phyloP scores from a whole-genome alignment of 768 basidiomycete genomes.

The Naganishia vishniacii region DNA sequence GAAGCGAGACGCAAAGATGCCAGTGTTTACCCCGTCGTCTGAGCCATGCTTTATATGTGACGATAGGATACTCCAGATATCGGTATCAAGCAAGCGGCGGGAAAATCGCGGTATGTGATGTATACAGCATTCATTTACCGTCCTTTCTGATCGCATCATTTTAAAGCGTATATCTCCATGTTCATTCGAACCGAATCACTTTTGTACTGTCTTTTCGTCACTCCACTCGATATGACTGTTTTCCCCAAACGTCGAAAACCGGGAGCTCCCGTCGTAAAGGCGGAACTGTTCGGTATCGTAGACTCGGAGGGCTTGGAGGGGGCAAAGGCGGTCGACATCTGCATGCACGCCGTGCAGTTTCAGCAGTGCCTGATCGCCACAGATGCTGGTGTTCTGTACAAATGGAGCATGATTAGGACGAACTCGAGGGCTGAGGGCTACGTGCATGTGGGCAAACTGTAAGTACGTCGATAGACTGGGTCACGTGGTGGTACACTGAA shows the following conservation, averaged over 20 bases:
- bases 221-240: background rate
- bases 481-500: too few species aligned
- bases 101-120: background rate
- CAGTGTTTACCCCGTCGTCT: background rate
- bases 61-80: constrained; percentile 17
- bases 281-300: constrained; percentile 1
- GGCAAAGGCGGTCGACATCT: background rate
- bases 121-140: background rate
- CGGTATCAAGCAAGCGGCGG: constrained; percentile 16
- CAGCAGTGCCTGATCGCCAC: constrained; percentile 14
- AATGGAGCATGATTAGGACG: constrained; percentile 3
- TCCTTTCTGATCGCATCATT: background rate
- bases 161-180: constrained; percentile 4
- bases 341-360: constrained; percentile 5
- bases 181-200: constrained; percentile 9
- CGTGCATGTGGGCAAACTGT: constrained; percentile 12
- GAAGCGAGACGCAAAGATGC: background rate
- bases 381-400: constrained; percentile 4
- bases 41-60: constrained; percentile 1
- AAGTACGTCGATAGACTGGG: background rate
- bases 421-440: background rate
- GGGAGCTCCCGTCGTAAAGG: background rate
- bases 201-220: constrained; percentile 11
- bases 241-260: background rate
- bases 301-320: background rate